A percentile compares a stretch with the other conserved stretches of the same genome.
Conservation (phyloP, 257 asterid genomes). For the Parsonsia alboflavescens region DNA sequence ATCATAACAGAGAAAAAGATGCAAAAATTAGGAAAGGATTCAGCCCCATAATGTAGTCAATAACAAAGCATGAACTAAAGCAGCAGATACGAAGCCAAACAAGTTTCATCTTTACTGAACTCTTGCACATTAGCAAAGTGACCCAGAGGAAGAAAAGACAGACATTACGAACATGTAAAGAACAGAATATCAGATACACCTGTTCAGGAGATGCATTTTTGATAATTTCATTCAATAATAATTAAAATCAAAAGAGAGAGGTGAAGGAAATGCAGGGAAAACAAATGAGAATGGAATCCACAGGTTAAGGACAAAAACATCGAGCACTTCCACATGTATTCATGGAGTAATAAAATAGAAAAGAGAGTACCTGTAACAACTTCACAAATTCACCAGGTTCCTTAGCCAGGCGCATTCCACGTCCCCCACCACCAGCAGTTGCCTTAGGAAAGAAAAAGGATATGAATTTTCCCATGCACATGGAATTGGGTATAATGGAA, state of each 20-base stretch:
- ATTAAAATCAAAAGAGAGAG: too few species aligned
- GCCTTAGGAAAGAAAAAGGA: constrained; percentile 54
- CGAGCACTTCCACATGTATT: not conserved
- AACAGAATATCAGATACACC: not conserved
- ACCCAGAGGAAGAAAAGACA: not conserved
- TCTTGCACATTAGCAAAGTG: not conserved
- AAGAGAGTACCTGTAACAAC: constrained; percentile 68
- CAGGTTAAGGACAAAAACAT: not conserved
- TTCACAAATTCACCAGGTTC: constrained; percentile 92
- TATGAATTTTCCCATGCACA: not conserved
- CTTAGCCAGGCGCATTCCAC: constrained; percentile 99
- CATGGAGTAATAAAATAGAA: not conserved
- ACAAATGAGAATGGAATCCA: too few species aligned
- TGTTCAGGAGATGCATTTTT: not conserved
- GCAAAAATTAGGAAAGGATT: constrained; percentile 6
- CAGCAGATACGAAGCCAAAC: not conserved
- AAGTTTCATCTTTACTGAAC: not conserved
- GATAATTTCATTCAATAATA: not conserved
- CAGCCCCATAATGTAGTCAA: not conserved
- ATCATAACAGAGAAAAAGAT: constrained; percentile 7
- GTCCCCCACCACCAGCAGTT: constrained; percentile 99
- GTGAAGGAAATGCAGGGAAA: too few species aligned
- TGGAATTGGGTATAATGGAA: not conserved
- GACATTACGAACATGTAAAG: not conserved
- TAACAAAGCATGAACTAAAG: not conserved